A percentile compares a stretch with the other conserved stretches of the same genome.
These are phyloP conservation scores for Cladophialophora chaetospira DNA, from an alignment of 2,329 filamentous ascomycete genomes.

Conservation along the genomic window DNA sequence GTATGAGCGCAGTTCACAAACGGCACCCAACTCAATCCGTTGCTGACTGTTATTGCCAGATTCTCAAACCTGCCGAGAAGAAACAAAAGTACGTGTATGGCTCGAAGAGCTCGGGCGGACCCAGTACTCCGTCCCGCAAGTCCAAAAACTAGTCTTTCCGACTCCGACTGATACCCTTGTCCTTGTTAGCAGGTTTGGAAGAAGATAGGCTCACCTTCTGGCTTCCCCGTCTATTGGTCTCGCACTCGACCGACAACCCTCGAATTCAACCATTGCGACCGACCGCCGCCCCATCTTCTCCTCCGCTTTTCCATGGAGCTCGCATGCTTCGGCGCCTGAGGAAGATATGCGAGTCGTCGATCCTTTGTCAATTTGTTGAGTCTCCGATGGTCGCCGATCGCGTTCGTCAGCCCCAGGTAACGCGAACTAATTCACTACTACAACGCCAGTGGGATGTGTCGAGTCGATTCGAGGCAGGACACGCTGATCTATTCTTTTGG, in stretches of 20 bases:
- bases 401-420: slow-evolving; percentile 9
- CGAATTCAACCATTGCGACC: slow-evolving; percentile 16
- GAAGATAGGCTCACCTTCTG: slow-evolving; percentile 64
- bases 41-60: slow-evolving; percentile 55
- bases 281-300: slow-evolving; percentile 10
- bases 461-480: slow-evolving; percentile 15
- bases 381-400: neutral
- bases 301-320: slow-evolving; percentile 17
- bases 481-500: slow-evolving; percentile 11
- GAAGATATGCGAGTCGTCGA: slow-evolving; percentile 14
- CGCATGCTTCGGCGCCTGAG: slow-evolving; percentile 14
- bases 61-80: slow-evolving; percentile 99
- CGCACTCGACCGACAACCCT: slow-evolving; percentile 18
- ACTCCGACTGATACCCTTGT: slow-evolving; percentile 63
- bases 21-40: neutral
- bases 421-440: slow-evolving; percentile 1
- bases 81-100: slow-evolving; percentile 99
- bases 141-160: slow-evolving; percentile 62
- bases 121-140: slow-evolving; percentile 71
- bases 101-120: slow-evolving; percentile 69
- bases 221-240: slow-evolving; percentile 24
- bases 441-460: neutral
- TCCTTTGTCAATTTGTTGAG: slow-evolving; percentile 21
- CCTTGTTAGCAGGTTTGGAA: slow-evolving; percentile 85
- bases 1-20: slow-evolving; percentile 50